Percentiles rank a stretch among this genome's conserved stretches.
phyloP scores from a whole-genome alignment of 305 asterid species.

The Fraxinus albicans region DNA sequence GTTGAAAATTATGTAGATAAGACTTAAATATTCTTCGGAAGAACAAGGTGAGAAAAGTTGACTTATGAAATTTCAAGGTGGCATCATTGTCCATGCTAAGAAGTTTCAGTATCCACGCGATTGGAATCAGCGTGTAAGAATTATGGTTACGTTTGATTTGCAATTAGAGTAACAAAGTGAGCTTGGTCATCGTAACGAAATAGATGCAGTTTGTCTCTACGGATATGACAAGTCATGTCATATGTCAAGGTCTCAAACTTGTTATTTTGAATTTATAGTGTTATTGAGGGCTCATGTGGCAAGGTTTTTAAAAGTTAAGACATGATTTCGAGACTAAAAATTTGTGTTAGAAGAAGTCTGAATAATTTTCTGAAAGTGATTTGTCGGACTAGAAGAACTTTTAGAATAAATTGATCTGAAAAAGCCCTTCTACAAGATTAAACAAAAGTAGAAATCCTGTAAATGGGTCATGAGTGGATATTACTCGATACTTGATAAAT shows the following conservation, averaged over 20 bases:
- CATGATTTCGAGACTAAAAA: not conserved
- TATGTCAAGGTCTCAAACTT: not conserved
- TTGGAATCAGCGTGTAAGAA: not conserved
- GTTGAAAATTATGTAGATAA: slow-evolving; percentile 22
- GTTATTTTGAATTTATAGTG: not conserved
- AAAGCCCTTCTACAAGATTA: too few species aligned
- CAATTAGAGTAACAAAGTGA: not conserved
- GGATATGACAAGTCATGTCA: not conserved
- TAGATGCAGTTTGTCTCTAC: not conserved
- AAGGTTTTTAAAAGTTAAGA: too few species aligned
- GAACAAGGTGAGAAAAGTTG: slow-evolving; percentile 19
- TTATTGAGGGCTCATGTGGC: not conserved
- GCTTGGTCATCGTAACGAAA: not conserved
- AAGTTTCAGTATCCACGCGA: not conserved
- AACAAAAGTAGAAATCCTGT: too few species aligned
- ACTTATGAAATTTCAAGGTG: slow-evolving; percentile 39
- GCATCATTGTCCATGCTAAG: not conserved
- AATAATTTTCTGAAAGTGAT: not conserved
- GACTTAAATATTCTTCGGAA: not conserved
- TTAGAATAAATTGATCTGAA: too few species aligned
- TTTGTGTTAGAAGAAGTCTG: too few species aligned
- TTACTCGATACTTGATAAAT: not conserved
- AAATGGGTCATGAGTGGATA: not conserved
- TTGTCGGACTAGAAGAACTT: not conserved
- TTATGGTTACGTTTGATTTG: too few species aligned